Percentiles rank a stretch among this genome's conserved stretches.
Conservation (phyloP, 306 rosid species). For the Morella rubra region DNA sequence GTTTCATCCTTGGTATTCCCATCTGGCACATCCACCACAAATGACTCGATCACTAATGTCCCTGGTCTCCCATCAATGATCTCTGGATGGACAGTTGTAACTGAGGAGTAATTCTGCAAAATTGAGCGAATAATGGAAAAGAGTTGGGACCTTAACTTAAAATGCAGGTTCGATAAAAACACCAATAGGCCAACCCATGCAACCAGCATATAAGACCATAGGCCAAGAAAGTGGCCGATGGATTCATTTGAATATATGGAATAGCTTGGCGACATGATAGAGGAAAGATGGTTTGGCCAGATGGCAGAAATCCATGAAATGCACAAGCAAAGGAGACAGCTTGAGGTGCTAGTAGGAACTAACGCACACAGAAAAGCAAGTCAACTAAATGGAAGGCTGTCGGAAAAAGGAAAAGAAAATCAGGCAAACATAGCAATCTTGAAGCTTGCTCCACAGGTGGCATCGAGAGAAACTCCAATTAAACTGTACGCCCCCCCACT, state of each 20-base stretch:
- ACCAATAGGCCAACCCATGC: background rate
- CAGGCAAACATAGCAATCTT: background rate
- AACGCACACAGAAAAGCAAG: background rate
- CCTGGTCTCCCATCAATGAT: constrained; percentile 88
- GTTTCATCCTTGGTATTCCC: constrained; percentile 97
- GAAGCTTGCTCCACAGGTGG: background rate
- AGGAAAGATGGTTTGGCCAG: background rate
- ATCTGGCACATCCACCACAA: constrained; percentile 92
- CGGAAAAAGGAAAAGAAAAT: background rate
- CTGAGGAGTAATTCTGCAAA: constrained; percentile 84
- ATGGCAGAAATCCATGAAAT: background rate
- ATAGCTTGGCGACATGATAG: background rate
- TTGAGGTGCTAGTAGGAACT: background rate
- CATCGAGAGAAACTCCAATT: no score
- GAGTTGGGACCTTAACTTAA: background rate
- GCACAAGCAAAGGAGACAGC: background rate
- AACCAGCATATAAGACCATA: background rate
- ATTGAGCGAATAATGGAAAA: background rate
- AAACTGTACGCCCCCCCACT: no score
- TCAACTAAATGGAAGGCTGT: background rate
- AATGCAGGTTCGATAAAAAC: background rate
- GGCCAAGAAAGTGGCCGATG: background rate
- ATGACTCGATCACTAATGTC: constrained; percentile 83
- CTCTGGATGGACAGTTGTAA: constrained; percentile 80
- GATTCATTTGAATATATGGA: background rate